Evolutionary conservation across 2,329 filamentous ascomycete genomes (phyloP).

Genomic region (Xylariomycetidae sp.): DNA sequence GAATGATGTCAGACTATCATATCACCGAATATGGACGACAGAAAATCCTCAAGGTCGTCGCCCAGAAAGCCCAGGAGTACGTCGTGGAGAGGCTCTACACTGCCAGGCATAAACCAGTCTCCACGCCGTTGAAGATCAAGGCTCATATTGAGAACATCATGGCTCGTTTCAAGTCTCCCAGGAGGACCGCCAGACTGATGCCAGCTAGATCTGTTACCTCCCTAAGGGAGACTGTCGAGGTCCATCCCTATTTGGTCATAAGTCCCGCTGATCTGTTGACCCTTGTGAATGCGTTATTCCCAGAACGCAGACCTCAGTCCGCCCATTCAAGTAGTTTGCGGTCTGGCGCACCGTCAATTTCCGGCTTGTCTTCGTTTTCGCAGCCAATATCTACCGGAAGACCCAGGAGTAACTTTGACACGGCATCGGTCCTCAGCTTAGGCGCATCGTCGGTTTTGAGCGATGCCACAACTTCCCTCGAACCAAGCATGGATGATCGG

Average conservation of each 20-base stretch:
- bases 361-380: constrained; percentile 63
- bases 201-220: constrained; percentile 70
- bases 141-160: constrained; percentile 69
- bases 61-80: constrained; percentile 71
- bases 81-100: constrained; percentile 75
- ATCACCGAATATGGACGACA: constrained; percentile 88
- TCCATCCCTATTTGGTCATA: constrained; percentile 75
- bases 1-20: constrained; percentile 82
- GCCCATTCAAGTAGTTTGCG: constrained; percentile 56
- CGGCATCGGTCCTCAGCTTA: constrained; percentile 66
- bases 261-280: constrained; percentile 76
- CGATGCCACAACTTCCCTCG: constrained; percentile 62
- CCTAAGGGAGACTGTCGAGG: constrained; percentile 69
- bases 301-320: constrained; percentile 64
- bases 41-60: constrained; percentile 74
- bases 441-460: constrained; percentile 70
- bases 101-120: constrained; percentile 49
- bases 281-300: constrained; percentile 78
- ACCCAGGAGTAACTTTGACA: constrained; percentile 55
- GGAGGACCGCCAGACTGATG: constrained; percentile 55
- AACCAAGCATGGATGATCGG: constrained; percentile 57
- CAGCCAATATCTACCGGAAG: constrained; percentile 61
- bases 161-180: constrained; percentile 53
- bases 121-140: constrained; percentile 59
- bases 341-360: constrained; percentile 64